A percentile compares a stretch with the other conserved stretches of the same genome.
phyloP scores from a whole-genome alignment of 768 basidiomycete genomes.

The Suillus occidentalis region DNA sequence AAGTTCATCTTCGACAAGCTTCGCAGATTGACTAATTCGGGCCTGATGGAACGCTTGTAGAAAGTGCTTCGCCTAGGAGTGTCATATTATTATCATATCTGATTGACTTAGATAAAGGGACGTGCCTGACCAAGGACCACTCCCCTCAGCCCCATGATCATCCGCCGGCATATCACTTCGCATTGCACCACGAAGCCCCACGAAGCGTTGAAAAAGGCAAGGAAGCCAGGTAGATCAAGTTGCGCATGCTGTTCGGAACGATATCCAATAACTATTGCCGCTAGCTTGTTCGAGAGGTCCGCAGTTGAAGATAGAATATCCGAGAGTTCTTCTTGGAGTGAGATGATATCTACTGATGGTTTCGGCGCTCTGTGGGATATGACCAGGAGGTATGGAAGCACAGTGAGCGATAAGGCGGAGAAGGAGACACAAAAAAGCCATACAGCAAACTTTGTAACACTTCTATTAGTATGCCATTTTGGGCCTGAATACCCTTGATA shows the following conservation, averaged over 20 bases:
- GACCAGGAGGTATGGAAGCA: conserved; percentile 7
- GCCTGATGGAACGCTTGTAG: conserved; percentile 83
- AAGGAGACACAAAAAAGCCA: conserved; percentile 16
- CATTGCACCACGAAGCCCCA: conserved; percentile 91
- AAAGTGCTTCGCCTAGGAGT: conserved; percentile 76
- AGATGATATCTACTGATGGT: conserved; percentile 41
- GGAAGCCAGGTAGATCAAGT: conserved; percentile 72
- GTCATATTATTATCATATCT: conserved; percentile 9
- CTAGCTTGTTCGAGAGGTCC: conserved; percentile 83
- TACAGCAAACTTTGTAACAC: conserved; percentile 52
- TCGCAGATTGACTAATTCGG: conserved; percentile 77
- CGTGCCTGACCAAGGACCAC: conserved; percentile 79
- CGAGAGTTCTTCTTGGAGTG: conserved; percentile 62
- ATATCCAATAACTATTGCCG: conserved; percentile 72
- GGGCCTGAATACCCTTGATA: conserved; percentile 65
- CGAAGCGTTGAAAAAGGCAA: conserved; percentile 76
- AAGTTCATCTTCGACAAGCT: conserved; percentile 92
- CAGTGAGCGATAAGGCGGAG: background rate
- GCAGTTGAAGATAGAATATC: conserved; percentile 80
- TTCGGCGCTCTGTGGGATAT: conserved; percentile 35
- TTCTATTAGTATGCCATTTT: conserved; percentile 56
- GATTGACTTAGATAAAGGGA: conserved; percentile 7
- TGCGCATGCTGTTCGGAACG: conserved; percentile 79
- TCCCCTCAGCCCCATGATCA: conserved; percentile 92
- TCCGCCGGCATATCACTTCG: conserved; percentile 81